Evolutionary conservation across 1,284 basidiomycete species (phyloP), one percentile per base, ranked within the genome.

Genomic region (Ceratobasidium sp.): DNA sequence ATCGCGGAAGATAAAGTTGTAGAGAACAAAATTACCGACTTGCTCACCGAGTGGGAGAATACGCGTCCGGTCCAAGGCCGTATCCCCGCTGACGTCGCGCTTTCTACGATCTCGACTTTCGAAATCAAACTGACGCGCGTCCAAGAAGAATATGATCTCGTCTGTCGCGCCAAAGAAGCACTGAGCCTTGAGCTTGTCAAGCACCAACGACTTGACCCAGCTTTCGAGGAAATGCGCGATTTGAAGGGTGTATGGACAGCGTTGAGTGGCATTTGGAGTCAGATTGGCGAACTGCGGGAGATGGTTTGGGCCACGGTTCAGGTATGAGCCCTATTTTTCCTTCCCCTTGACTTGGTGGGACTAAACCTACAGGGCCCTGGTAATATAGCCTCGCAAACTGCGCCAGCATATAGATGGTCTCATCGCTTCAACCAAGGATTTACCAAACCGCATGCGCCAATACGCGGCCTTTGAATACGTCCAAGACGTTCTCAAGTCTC

Each of bases 201-300:
- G 68, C 96, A 99, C 83, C 95, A 96, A 79, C 94, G 96, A 66
- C 88, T 99, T 69, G 94, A 96, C 79, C 96, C 97, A 10, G 92
- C 99, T 6, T 93, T 96, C 75, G 98, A 99, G 84, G 98, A 99
- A 85, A 85, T 99, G 74, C 92, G 93, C 77, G 98, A 99, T 83
- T 89, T 99, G 81, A 98, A 99, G 85, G 95, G 96, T 0, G 98
- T 99, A 30, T 99, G 98, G 98, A 99, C 96, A 0, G 98, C 98
- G 7, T 89, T 99, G 50, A 97, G 97, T 0, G 98, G 98, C 0
- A 94, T 99, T 67, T 99, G 97, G 97, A 93, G 90, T 79, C 96
- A 98, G 84, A 93, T 99, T 76, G 89, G 89, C 77, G 97, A 99
- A 83, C 86, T 99, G 69, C 88, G 94, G 77, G 97, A 99, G 82